Percentiles rank a stretch among this genome's conserved stretches.
Evolutionary conservation across 176 grass and related monocot species (phyloP).

Genomic region (Eleusine coracana): DNA sequence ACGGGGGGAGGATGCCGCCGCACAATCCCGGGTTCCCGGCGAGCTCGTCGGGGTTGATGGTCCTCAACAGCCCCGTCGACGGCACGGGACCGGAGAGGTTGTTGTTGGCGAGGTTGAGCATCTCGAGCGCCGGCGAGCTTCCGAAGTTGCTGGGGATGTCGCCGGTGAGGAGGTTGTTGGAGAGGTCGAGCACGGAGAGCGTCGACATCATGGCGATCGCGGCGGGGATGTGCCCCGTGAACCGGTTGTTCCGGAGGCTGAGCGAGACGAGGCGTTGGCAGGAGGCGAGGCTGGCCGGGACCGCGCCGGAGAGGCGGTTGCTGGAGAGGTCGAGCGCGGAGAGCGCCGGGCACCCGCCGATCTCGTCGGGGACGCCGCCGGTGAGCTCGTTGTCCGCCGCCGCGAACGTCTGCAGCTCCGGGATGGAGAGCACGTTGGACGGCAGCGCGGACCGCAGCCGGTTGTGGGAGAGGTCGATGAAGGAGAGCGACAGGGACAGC

Average conservation of each 20-base stretch:
- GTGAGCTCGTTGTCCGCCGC: slow-evolving; percentile 83
- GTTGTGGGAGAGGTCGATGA: slow-evolving; percentile 96
- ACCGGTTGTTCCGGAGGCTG: slow-evolving; percentile 70
- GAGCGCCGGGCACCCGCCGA: slow-evolving; percentile 65
- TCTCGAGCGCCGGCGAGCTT: slow-evolving; percentile 83
- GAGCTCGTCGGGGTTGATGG: slow-evolving; percentile 89
- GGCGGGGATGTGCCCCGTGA: slow-evolving; percentile 69
- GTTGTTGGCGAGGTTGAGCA: slow-evolving; percentile 92
- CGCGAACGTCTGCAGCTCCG: slow-evolving; percentile 74
- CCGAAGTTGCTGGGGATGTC: slow-evolving; percentile 87
- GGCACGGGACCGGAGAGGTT: slow-evolving; percentile 84
- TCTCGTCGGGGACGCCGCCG: slow-evolving; percentile 73
- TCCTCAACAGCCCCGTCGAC: slow-evolving; percentile 62
- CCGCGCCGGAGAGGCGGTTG: slow-evolving; percentile 68
- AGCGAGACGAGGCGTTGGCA: slow-evolving; percentile 80
- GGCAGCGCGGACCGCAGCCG: slow-evolving; percentile 69
- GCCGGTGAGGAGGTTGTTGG: slow-evolving; percentile 83
- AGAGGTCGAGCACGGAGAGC: slow-evolving; percentile 81
- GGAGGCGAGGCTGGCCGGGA: slow-evolving; percentile 75
- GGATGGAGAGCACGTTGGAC: slow-evolving; percentile 71
- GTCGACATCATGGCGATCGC: slow-evolving; percentile 84
- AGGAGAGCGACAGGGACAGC: slow-evolving; percentile 75
- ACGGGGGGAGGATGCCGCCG: slow-evolving; percentile 66
- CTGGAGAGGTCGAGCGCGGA: slow-evolving; percentile 83
- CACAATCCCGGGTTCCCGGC: slow-evolving; percentile 82